A percentile compares a stretch with the other conserved stretches of the same genome.
These are phyloP conservation scores for Diaporthe destruens DNA, from an alignment of 2,329 filamentous ascomycete species.

Conservation along the genomic window DNA sequence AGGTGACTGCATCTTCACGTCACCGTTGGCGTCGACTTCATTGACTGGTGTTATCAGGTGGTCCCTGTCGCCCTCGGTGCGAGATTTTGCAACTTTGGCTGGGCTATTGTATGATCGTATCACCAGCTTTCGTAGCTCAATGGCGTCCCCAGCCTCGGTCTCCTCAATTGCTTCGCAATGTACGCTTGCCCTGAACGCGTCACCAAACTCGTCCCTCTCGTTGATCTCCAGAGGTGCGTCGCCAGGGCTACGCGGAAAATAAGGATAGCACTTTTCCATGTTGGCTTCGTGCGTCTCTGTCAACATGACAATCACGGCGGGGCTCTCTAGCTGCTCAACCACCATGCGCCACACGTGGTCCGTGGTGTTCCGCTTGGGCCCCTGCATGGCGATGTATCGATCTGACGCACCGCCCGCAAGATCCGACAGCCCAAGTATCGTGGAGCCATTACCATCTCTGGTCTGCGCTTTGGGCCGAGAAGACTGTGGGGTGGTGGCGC, in stretches of 20 bases:
- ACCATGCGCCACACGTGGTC: slow-evolving; percentile 97
- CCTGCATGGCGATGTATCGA: slow-evolving; percentile 92
- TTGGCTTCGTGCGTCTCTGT: slow-evolving; percentile 86
- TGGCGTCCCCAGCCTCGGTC: slow-evolving; percentile 66
- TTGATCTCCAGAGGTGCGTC: slow-evolving; percentile 70
- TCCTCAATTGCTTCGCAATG: slow-evolving; percentile 73
- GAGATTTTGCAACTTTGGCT: slow-evolving; percentile 20
- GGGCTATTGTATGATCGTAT: slow-evolving; percentile 59
- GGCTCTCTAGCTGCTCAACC: slow-evolving; percentile 78
- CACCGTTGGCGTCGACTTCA: slow-evolving; percentile 38
- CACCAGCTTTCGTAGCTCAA: slow-evolving; percentile 81
- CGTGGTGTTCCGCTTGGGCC: slow-evolving; percentile 81
- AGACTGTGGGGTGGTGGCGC: slow-evolving; percentile 53
- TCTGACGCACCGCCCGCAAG: slow-evolving; percentile 52
- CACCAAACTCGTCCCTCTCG: slow-evolving; percentile 72
- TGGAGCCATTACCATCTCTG: background rate
- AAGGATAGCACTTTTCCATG: slow-evolving; percentile 87
- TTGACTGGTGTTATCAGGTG: background rate
- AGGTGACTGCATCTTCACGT: slow-evolving; percentile 42
- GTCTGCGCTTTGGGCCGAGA: slow-evolving; percentile 40
- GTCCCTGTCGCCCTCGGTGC: slow-evolving; percentile 10
- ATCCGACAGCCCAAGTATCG: slow-evolving; percentile 8
- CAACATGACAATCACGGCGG: slow-evolving; percentile 92
- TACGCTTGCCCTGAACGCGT: slow-evolving; percentile 77
- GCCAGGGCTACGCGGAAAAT: slow-evolving; percentile 77